Conservation (phyloP, 495 filamentous ascomycete genomes). For the Glonium stellatum region DNA sequence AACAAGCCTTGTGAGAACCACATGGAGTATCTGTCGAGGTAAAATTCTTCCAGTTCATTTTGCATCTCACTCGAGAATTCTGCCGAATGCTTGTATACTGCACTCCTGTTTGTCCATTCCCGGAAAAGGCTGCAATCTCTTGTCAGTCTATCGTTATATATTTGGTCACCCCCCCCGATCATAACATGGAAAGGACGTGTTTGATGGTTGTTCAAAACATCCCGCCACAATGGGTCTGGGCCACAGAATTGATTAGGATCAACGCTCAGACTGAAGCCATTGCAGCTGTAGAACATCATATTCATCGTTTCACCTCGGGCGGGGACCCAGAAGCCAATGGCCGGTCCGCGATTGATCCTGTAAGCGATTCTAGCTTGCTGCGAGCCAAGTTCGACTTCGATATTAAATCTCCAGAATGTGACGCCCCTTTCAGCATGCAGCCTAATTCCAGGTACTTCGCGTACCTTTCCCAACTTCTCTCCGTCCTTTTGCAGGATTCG, state of each 20-base stretch:
- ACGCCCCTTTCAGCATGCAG: constrained; percentile 79
- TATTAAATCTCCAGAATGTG: constrained; percentile 94
- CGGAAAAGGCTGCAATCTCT: constrained; percentile 65
- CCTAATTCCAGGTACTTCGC: constrained; percentile 71
- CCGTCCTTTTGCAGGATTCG: constrained; percentile 47
- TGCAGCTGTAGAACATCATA: constrained; percentile 96
- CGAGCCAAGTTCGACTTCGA: constrained; percentile 78
- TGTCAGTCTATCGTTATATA: constrained; percentile 85
- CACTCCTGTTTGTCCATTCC: constrained; percentile 77
- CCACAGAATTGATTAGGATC: constrained; percentile 74
- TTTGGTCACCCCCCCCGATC: constrained; percentile 94
- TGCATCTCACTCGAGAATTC: constrained; percentile 71
- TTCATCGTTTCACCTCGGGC: constrained; percentile 85
- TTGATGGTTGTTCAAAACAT: constrained; percentile 89
- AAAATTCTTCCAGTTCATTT: constrained; percentile 78
- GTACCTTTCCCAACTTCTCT: constrained; percentile 66
- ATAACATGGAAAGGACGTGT: constrained; percentile 94
- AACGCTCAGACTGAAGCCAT: constrained; percentile 81
- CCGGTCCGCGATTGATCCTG: constrained; percentile 85
- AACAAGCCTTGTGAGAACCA: constrained; percentile 98
- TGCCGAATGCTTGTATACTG: constrained; percentile 65
- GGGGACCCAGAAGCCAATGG: constrained; percentile 91
- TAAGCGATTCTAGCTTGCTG: constrained; percentile 83
- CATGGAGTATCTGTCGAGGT: constrained; percentile 72
- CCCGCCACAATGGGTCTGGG: constrained; percentile 93